phyloP scores from a whole-genome alignment of 2,329 filamentous ascomycete species.

The Herpotrichia juniperi region DNA sequence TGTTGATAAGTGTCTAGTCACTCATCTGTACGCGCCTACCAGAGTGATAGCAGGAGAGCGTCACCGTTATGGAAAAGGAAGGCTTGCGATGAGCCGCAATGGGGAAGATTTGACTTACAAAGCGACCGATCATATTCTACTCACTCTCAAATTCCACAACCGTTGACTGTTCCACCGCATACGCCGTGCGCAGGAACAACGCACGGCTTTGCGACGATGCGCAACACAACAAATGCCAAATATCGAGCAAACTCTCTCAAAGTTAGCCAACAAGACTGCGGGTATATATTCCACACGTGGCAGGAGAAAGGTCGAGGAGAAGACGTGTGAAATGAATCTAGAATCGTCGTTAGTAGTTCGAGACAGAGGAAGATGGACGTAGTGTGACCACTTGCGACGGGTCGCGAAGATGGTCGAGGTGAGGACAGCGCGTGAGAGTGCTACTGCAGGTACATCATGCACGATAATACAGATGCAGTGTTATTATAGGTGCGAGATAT shows the following conservation, averaged over 20 bases:
- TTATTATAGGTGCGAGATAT: slow-evolving; percentile 18
- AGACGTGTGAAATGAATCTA: no score
- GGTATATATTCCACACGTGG: background rate
- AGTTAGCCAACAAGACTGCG: background rate
- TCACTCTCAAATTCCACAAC: background rate
- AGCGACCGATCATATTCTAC: background rate
- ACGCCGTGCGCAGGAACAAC: slow-evolving; percentile 8
- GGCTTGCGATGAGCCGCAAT: no score
- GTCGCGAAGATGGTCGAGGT: background rate
- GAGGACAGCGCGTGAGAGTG: slow-evolving; percentile 3
- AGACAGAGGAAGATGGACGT: background rate
- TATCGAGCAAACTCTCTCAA: background rate
- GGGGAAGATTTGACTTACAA: no score
- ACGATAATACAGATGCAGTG: slow-evolving; percentile 12
- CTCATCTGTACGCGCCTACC: no score
- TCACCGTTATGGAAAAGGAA: no score
- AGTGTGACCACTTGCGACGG: background rate
- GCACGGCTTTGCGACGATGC: slow-evolving; percentile 9
- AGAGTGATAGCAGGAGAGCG: no score
- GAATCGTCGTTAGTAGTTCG: no score
- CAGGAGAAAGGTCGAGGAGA: background rate
- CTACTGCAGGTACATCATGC: slow-evolving; percentile 28
- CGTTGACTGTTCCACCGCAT: slow-evolving; percentile 10
- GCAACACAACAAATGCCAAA: slow-evolving; percentile 1
- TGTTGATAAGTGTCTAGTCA: no score